phyloP scores from a whole-genome alignment of 2,329 filamentous ascomycete genomes.

The Amphichorda felina region DNA sequence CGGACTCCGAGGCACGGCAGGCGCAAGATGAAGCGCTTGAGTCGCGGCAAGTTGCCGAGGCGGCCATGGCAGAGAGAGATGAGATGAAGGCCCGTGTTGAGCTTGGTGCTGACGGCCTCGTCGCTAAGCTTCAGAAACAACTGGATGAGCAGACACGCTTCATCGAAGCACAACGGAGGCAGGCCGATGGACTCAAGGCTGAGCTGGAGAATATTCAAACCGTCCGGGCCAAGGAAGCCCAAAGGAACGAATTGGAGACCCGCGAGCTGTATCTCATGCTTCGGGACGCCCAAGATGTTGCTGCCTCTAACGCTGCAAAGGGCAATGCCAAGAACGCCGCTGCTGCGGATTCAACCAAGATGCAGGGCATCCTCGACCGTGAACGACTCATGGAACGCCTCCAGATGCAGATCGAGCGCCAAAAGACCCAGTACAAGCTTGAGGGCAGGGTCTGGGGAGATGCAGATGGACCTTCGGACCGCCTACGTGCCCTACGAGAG shows the following conservation, averaged over 20 bases:
- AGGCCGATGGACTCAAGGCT: constrained; percentile 78
- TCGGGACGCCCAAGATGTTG: constrained; percentile 90
- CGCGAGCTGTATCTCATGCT: constrained; percentile 97
- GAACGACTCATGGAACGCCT: constrained; percentile 86
- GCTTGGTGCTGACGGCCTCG: constrained; percentile 83
- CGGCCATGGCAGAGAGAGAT: constrained; percentile 90
- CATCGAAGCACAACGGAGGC: constrained; percentile 78
- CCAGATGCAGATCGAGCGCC: constrained; percentile 88
- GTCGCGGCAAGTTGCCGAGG: constrained; percentile 84
- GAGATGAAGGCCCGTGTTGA: constrained; percentile 85
- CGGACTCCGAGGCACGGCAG: constrained; percentile 86
- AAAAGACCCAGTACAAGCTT: constrained; percentile 95
- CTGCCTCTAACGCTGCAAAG: constrained; percentile 67
- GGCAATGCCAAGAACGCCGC: constrained; percentile 30
- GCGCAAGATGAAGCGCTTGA: constrained; percentile 86
- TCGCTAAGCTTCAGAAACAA: constrained; percentile 85
- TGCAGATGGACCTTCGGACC: constrained; percentile 73
- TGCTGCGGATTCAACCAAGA: constrained; percentile 55
- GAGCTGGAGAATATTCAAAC: constrained; percentile 82
- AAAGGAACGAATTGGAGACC: constrained; percentile 91
- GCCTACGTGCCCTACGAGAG: constrained; percentile 81
- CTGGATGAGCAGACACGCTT: constrained; percentile 86
- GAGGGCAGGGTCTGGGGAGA: constrained; percentile 89
- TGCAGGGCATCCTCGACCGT: constrained; percentile 88
- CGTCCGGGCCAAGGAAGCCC: constrained; percentile 77